Conservation (phyloP, 176 grass and related monocot species). For the Dactylis glomerata region DNA sequence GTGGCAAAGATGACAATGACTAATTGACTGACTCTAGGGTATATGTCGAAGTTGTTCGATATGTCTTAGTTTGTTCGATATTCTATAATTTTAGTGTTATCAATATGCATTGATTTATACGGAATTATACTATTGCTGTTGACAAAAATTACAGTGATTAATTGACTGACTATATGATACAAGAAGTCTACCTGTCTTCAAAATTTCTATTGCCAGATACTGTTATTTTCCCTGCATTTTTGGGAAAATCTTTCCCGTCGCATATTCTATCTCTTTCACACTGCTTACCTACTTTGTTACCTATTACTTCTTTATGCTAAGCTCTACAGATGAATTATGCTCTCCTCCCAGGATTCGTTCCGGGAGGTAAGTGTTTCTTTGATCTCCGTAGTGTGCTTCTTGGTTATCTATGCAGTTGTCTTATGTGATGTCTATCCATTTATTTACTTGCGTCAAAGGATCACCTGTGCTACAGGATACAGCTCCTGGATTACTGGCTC, state of each 20-base stretch:
- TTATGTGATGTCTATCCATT: background rate
- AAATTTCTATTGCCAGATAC: background rate
- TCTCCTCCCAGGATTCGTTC: background rate
- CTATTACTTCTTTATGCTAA: background rate
- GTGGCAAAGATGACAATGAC: background rate
- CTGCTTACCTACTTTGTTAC: background rate
- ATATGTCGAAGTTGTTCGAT: too few relatives aligned
- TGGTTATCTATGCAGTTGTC: background rate
- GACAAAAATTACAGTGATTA: conserved; percentile 3
- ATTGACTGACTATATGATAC: background rate
- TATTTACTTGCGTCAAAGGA: background rate
- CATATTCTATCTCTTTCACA: background rate
- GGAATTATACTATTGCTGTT: conserved; percentile 5
- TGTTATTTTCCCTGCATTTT: too few relatives aligned
- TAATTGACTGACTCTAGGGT: background rate
- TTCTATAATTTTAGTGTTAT: conserved; percentile 25
- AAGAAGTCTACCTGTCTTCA: background rate
- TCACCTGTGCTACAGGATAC: background rate
- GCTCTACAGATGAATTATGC: background rate
- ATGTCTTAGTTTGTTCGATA: conserved; percentile 5
- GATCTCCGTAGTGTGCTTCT: background rate
- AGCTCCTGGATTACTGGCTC: background rate
- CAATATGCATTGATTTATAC: conserved; percentile 8
- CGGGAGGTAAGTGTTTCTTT: background rate
- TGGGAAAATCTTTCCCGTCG: too few relatives aligned